Percentiles rank a stretch among this genome's conserved stretches.
phyloP scores from a whole-genome alignment of 306 rosid genomes.

The Astragalus membranaceus region DNA sequence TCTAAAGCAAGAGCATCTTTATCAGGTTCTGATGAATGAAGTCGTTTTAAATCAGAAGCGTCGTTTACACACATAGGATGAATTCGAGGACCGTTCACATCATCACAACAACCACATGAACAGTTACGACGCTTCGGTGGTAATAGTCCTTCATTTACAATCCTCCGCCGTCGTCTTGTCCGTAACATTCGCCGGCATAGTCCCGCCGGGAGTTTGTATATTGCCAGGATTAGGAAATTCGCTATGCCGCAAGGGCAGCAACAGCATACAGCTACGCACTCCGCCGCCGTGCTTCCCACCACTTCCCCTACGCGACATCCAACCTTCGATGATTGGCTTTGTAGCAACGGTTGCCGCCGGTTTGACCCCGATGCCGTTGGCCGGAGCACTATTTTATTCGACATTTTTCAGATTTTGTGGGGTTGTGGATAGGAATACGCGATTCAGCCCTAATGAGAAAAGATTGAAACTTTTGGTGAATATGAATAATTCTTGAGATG shows the following conservation, averaged over 20 bases:
- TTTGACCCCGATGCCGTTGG: slow-evolving; percentile 18
- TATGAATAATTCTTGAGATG: not conserved
- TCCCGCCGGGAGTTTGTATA: slow-evolving; percentile 75
- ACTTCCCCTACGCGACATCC: slow-evolving; percentile 46
- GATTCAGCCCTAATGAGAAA: not conserved
- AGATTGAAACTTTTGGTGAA: not conserved
- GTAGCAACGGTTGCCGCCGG: slow-evolving; percentile 33
- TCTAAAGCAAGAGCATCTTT: slow-evolving; percentile 57
- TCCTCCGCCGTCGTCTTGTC: slow-evolving; percentile 20
- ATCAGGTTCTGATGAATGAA: slow-evolving; percentile 32
- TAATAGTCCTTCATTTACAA: slow-evolving; percentile 23
- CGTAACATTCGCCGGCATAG: slow-evolving; percentile 49
- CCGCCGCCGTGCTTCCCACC: slow-evolving; percentile 72
- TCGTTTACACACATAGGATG: slow-evolving; percentile 18
- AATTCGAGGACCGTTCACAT: slow-evolving; percentile 29
- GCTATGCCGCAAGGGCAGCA: slow-evolving; percentile 63
- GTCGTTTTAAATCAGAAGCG: slow-evolving; percentile 9
- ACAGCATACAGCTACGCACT: slow-evolving; percentile 78
- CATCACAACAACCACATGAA: slow-evolving; percentile 35
- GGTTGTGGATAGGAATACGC: no score
- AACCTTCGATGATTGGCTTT: not conserved
- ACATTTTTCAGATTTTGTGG: slow-evolving; percentile 3
- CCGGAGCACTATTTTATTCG: slow-evolving; percentile 34
- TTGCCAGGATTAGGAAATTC: slow-evolving; percentile 43
- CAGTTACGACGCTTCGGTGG: slow-evolving; percentile 17